phyloP scores from a whole-genome alignment of 495 filamentous ascomycete genomes.

The Penicillium ochrochloron region DNA sequence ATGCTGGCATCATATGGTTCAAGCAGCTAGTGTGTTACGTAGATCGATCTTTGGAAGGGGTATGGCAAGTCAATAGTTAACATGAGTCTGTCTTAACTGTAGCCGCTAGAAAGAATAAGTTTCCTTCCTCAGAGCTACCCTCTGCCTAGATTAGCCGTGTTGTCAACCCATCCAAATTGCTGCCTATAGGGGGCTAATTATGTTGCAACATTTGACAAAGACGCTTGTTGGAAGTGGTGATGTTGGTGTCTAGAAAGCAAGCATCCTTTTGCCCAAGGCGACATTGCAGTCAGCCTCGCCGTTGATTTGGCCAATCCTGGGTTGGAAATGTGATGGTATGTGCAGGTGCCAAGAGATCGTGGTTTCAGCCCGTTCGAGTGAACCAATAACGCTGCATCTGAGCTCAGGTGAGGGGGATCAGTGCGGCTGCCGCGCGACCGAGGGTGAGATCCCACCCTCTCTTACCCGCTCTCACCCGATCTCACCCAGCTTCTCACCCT shows the following conservation, averaged over 20 bases:
- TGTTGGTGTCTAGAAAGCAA: too few species aligned
- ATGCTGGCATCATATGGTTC: too few species aligned
- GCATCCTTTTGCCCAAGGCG: neutral
- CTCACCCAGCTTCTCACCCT: too few species aligned
- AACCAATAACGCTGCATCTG: neutral
- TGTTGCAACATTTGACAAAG: too few species aligned
- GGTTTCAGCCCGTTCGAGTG: neutral
- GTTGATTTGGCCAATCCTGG: slow-evolving; percentile 4
- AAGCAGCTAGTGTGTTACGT: neutral
- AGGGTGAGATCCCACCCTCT: neutral
- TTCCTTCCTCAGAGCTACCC: too few species aligned
- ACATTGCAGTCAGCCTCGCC: slow-evolving; percentile 3
- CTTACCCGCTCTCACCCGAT: neutral
- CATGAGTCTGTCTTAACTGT: neutral
- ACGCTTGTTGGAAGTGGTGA: too few species aligned
- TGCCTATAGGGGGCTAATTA: too few species aligned
- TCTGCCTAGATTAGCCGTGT: too few species aligned
- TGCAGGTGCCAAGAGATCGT: neutral
- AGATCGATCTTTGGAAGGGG: neutral
- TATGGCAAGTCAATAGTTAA: neutral
- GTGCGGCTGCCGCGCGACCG: neutral
- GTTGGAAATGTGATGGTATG: neutral
- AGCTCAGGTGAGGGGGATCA: neutral
- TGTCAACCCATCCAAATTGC: too few species aligned
- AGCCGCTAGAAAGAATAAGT: neutral